Evolutionary conservation across 352 stramenopile species (phyloP), one percentile per base, ranked within the genome.

Genomic region (Globisporangium camurandrum): DNA sequence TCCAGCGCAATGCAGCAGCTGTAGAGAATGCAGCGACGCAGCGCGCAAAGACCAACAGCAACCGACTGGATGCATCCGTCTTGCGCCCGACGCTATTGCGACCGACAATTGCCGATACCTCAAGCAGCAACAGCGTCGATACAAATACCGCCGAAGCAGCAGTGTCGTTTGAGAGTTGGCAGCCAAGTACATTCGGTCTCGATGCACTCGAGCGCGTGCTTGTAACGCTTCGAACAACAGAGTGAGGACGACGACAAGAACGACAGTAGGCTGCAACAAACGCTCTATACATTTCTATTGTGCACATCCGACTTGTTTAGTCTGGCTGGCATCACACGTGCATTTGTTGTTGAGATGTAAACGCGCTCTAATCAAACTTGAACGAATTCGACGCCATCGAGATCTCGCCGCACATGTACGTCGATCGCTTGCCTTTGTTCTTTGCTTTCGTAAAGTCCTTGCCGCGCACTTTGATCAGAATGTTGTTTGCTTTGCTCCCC

Each of bases 381-480:
- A 88, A 95, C 63, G 85, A 97, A 66, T 97, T 96, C 51, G 86
- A 96, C 5, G 63, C 85, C 76, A 97, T 90, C 45, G 82, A 87
- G 59, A 98, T 98, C 39, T 75, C 62, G 37, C 95, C 95, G 43
- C 93, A 96, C 67, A 95, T 88, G 77, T 98, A 98, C 51, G 75
- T 96, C 41, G 93, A 91, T 49, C 97, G 83, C 84, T 99, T 99
- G 70, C 97, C 95, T 75, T 99, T 99, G 56, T 97, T 99, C 78
- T 99, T 99, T 61, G 99, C 97, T 55, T 98, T 95, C 43, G 95
- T 96, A 65, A 99, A 99, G 69, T 99, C 95, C 72, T 99, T 99
- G 36, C 97, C 97, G 54, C 95, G 85, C 43, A 98, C 96, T 56
- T 97, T 95, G 48, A 98, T 69, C 30, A 99, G 77, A 51, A 98